Conservation (phyloP, 768 basidiomycete species). For the Lactarius akahatsu region DNA sequence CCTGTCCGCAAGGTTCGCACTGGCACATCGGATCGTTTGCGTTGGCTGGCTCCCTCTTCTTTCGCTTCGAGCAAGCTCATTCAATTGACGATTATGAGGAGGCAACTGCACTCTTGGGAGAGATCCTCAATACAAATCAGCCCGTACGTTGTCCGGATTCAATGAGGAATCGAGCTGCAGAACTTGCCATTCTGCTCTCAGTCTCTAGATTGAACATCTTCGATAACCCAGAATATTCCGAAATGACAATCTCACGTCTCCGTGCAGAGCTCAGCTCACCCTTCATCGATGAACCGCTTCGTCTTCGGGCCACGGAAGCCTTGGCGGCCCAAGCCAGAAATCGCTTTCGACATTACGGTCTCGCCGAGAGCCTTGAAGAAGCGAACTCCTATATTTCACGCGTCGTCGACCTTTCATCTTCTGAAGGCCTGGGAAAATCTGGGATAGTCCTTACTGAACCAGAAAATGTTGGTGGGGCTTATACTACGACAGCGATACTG, state of each 20-base stretch:
- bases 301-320: not conserved
- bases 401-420: not conserved
- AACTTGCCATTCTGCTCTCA: not conserved
- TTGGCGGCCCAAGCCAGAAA: no score
- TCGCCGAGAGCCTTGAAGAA: not conserved
- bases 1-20: not conserved
- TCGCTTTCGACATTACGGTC: constrained; percentile 2
- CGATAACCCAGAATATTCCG: constrained; percentile 3
- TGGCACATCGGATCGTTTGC: no score
- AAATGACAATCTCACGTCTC: not conserved
- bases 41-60: no score
- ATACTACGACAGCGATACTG: not conserved
- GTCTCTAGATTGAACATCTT: not conserved
- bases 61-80: constrained; percentile 9
- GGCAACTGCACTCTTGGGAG: no score
- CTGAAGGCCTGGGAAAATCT: not conserved
- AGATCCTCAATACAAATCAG: no score
- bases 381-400: not conserved
- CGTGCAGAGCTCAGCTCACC: not conserved
- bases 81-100: no score
- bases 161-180: not conserved
- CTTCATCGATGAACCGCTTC: not conserved
- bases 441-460: no score
- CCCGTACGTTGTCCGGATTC: no score
- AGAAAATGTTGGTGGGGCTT: no score